Evolutionary conservation across 2,329 filamentous ascomycete species (phyloP), one percentile per base, ranked within the genome.

Genomic region (Cryoendolithus antarcticus): DNA sequence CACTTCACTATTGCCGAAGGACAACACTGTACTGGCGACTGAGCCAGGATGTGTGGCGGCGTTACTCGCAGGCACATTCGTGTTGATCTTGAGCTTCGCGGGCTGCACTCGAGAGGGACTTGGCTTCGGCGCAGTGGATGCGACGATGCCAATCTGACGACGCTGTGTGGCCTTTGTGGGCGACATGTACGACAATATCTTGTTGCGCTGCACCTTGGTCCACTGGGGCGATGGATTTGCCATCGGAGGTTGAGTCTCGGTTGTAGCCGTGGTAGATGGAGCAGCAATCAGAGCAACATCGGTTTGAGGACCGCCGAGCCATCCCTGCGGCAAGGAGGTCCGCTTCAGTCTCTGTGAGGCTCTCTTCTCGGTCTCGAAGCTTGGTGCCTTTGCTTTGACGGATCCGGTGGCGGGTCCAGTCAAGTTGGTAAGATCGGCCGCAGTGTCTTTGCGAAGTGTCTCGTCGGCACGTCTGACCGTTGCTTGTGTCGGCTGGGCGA

Each of bases 401-500:
- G 48, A 45, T 41, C 51, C 52, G 11, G 28, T 41, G 4, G 51
- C 42, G 4, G 51, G 48, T 3, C 32, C 28, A 9, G 44, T 41
- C 6, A 30, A 33, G 10, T 30, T 35, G 4, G 40, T 7, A 13
- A 37, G 34, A 24, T 15, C 38, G 29, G n/a, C 10, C 21, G 30
- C 30, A 24, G 45, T 42, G 30, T 50, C 48, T 33, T 50, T 53
- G 30, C 45, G 49, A 9, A 48, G 37, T 1, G 48, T 51, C 29
- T 52, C 46, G n/a, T 46, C 44, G 12, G 48, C 46, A 29, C 49
- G 48, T 28, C 47, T 44, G 12, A 45, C 38, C 42, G 47, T 50
- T 3, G 55, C 49, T 37, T 47, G 42, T 2, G 55, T 58, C 2
- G 55, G 52, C 41, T 55, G 51, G 6, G 55, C 54, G 35, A 58